Percentiles rank a stretch among this genome's conserved stretches.
phyloP scores from a whole-genome alignment of 2,329 filamentous ascomycete species.

The Hypoxylon sp. region DNA sequence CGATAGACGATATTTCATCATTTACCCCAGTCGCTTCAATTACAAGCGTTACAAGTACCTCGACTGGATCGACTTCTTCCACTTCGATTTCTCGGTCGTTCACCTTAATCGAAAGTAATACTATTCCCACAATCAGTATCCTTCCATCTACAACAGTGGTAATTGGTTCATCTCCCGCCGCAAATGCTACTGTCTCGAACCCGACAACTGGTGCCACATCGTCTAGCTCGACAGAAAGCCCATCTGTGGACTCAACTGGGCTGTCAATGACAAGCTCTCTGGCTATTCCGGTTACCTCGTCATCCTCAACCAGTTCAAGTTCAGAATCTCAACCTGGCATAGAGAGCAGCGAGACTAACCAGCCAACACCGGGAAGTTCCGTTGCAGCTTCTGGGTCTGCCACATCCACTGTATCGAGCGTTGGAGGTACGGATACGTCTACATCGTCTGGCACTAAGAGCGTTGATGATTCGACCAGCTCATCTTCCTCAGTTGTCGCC shows the following conservation, averaged over 20 bases:
- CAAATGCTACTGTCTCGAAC: slow-evolving; percentile 10
- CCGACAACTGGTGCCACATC: slow-evolving; percentile 11
- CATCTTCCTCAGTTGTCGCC: slow-evolving; percentile 7
- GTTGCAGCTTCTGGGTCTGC: not conserved
- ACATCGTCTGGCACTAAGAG: not conserved
- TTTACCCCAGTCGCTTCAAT: slow-evolving; percentile 18
- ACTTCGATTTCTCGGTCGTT: slow-evolving; percentile 43
- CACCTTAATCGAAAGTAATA: slow-evolving; percentile 39
- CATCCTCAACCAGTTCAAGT: slow-evolving; percentile 13
- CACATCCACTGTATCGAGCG: slow-evolving; percentile 7
- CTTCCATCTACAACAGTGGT: slow-evolving; percentile 45
- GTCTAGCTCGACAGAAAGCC: slow-evolving; percentile 8
- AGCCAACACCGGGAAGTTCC: slow-evolving; percentile 11
- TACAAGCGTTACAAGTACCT: slow-evolving; percentile 7
- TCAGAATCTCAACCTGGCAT: slow-evolving; percentile 4
- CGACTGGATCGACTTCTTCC: slow-evolving; percentile 30
- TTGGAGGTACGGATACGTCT: slow-evolving; percentile 1
- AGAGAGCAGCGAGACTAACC: slow-evolving; percentile 2
- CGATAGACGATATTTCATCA: slow-evolving; percentile 13
- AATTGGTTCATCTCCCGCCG: slow-evolving; percentile 12
- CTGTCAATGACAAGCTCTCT: slow-evolving; percentile 24
- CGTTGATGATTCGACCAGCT: slow-evolving; percentile 7
- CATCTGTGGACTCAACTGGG: not conserved
- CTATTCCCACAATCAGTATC: slow-evolving; percentile 43
- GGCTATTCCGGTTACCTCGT: slow-evolving; percentile 17